Base-by-base conservation (phyloP, 352 stramenopile species). In the Pythium insidiosum region DNA sequence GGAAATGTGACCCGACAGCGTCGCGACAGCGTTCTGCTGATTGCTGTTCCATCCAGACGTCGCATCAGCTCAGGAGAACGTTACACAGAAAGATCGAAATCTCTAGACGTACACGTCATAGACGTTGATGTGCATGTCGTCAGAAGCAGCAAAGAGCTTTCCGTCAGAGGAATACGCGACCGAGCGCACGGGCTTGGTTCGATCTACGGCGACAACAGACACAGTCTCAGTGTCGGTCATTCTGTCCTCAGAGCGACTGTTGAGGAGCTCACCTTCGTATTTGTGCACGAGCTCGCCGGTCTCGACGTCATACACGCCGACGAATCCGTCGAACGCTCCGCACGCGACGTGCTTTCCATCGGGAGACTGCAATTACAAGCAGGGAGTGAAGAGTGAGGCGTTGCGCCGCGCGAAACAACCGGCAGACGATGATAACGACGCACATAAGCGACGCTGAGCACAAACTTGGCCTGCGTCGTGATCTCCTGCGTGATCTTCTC, bases 111-210 rank as follows among this genome's bases (percentile, higher is more conserved):
- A 95, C 82, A 91, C 73, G 58, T 96, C 86, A 58, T 96, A 95
- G 46, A 96, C 74, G 43, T 95, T 96, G 48, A 96, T 58, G 43
- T 94, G 75, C 80, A 94, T 94, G 50, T 96, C 86, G 63, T 96
- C 86, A 3, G 82, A 95, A 5, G 84, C 86, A 5, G 77, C 83
- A 59, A 90, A 92, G 18, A 96, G 61, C 41, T 82, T 92, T 25
- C 85, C 85, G 42, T 95, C 83, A 10, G 67, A 61, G 15, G 80
- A 84, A 52, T 93, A 96, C 19, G 73, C 65, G 21, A 96, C 60
- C 23, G 77, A 92, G 5, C 86, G 80, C 43, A 96, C 82, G 21
- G 86, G 84, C 50, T 94, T 95, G 19, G 84, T 82, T 34, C 78
- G 78, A 31, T 92, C 77, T 13, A 33, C 28, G 9, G 15, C 9